Conservation (phyloP, 176 grass and related monocot species). For the Puccinellia tenuiflora region DNA sequence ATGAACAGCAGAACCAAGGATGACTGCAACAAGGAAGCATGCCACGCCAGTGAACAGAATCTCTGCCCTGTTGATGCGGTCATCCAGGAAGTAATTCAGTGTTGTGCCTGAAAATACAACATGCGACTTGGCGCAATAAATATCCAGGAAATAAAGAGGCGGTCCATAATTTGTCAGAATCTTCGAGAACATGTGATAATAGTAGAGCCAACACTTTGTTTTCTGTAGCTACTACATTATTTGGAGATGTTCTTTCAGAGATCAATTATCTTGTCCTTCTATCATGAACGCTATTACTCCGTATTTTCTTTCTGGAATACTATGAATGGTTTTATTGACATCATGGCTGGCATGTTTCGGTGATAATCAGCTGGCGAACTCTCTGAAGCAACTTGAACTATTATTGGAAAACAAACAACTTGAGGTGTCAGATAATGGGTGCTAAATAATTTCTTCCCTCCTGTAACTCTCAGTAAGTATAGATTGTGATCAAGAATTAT, state of each 20-base stretch:
- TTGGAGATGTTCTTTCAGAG: background rate
- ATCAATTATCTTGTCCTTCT: background rate
- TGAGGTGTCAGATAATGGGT: background rate
- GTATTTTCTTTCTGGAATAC: background rate
- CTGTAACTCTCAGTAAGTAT: background rate
- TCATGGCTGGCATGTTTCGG: background rate
- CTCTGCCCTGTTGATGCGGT: slow-evolving; percentile 69
- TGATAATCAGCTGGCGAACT: too few relatives aligned
- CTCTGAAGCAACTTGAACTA: background rate
- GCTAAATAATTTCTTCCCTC: background rate
- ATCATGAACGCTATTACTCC: background rate
- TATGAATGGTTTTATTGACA: background rate
- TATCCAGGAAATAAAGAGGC: background rate
- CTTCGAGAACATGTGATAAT: background rate
- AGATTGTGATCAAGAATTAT: background rate
- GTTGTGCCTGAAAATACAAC: slow-evolving; percentile 60
- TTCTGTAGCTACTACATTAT: background rate
- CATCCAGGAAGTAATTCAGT: slow-evolving; percentile 68
- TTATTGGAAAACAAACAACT: background rate
- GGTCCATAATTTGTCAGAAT: background rate
- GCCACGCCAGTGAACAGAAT: slow-evolving; percentile 72
- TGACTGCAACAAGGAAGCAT: slow-evolving; percentile 71
- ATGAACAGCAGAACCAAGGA: slow-evolving; percentile 74
- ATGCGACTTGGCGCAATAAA: background rate
- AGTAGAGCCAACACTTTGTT: background rate